Evolutionary conservation across 495 filamentous ascomycete genomes (phyloP).

Genomic region (Penicillium mononematosum): DNA sequence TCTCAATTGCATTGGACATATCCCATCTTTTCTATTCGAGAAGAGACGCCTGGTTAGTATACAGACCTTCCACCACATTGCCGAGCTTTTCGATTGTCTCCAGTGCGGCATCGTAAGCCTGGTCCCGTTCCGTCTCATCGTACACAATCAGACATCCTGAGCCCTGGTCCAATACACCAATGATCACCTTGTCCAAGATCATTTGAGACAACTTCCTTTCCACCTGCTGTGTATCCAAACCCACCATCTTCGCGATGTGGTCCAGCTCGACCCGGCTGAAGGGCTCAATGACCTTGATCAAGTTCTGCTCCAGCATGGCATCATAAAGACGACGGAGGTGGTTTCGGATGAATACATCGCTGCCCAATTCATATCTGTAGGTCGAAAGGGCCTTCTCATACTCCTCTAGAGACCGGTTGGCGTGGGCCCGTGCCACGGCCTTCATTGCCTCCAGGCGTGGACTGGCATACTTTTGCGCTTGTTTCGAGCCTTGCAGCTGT

Average conservation of each 20-base stretch:
- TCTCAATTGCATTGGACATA: conserved; percentile 24
- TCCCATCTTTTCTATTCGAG: conserved; percentile 63
- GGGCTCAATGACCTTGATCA: conserved; percentile 98
- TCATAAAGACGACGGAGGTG: conserved; percentile 94
- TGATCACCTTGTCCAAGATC: conserved; percentile 98
- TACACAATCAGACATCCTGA: conserved; percentile 94
- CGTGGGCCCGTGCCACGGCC: conserved; percentile 90
- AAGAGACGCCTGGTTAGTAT: conserved; percentile 94
- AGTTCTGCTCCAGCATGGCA: conserved; percentile 97
- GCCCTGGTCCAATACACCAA: conserved; percentile 96
- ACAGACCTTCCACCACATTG: conserved; percentile 95
- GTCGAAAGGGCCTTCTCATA: conserved; percentile 88
- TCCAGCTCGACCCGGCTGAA: conserved; percentile 95
- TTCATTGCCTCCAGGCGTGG: conserved; percentile 98
- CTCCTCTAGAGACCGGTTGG: conserved; percentile 90
- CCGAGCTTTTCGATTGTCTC: conserved; percentile 96
- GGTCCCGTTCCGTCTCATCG: conserved; percentile 89
- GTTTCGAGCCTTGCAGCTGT: conserved; percentile 86
- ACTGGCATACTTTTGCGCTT: conserved; percentile 92
- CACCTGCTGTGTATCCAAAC: conserved; percentile 92
- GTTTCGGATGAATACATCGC: conserved; percentile 90
- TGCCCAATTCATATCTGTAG: conserved; percentile 88
- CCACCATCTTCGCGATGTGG: conserved; percentile 96
- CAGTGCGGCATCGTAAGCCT: conserved; percentile 90
- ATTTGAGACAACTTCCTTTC: conserved; percentile 98